Base-by-base conservation (phyloP, 768 basidiomycete species). In the Termitomyces sp. region DNA sequence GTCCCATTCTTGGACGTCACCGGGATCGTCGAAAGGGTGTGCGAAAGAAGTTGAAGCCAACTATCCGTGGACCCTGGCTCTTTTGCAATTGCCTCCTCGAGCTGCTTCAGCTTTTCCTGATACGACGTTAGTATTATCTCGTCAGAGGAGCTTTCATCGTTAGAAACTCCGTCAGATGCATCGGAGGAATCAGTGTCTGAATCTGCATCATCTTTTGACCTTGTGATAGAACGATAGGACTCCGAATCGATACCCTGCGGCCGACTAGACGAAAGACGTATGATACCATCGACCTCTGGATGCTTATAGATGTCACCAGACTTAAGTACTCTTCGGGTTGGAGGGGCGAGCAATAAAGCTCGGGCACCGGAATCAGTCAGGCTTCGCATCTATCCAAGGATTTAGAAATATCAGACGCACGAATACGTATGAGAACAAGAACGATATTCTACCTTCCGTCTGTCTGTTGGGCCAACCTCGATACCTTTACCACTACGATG, bases 41-140 rank as follows among this genome's bases (percentile, higher is more conserved):
- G 82, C 2, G 81, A 77, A 16, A 92, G 69, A 20, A 92, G 72
- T 4, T 78, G 72, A 18, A 90, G 68, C 92, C 92, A 94, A 12
- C 75, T 75, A 16, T 74, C 61, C 12, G 81, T 70, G 4, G 81
- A 81, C 7, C 75, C 70, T n/a, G 87, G 85, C 55, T 87, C 71
- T 5, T 62, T 62, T 18, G 69, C 59, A 5, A 92, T 70, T 34
- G 73, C 70, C 54, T 81, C 77, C 64, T 92, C 88, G 3, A 93
- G 74, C 2, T 65, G 58, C 64, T 80, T 84, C 49, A 88, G 68
- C 6, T 80, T 80, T 55, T 80, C 74, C 65, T 91, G 87, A 56
- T 85, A 77, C 2, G 88, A 74, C 7, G 77, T 77, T 36, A 83
- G 66, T 20, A 51, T 68, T n/a, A 70, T 67, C 22, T 78, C 74